A percentile compares a stretch with the other conserved stretches of the same genome.
Evolutionary conservation across 176 grass and related monocot species (phyloP).

Genomic region (Carex cristatella): DNA sequence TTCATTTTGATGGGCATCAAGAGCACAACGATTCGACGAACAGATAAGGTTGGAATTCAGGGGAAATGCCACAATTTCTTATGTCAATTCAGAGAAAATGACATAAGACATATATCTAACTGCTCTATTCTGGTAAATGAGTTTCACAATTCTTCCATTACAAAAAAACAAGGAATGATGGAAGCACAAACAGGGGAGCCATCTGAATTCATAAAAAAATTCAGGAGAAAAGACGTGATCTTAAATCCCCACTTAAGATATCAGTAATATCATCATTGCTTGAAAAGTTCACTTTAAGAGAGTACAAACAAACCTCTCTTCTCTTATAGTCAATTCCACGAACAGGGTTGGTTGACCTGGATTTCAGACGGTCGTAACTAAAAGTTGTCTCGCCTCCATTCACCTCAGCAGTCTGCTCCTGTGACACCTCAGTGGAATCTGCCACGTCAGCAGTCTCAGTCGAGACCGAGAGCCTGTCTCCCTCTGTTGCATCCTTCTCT

Average conservation of each 20-base stretch:
- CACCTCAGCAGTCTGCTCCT: conserved; percentile 46
- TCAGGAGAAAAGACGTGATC: background rate
- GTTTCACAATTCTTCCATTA: background rate
- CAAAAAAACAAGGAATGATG: background rate
- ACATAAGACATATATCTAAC: background rate
- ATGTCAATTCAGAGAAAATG: background rate
- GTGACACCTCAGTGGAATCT: conserved; percentile 35
- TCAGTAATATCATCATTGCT: conserved; percentile 8
- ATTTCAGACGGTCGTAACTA: conserved; percentile 74
- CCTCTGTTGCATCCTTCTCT: conserved; percentile 50
- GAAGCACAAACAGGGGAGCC: background rate
- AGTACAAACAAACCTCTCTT: conserved; percentile 66
- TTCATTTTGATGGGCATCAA: background rate
- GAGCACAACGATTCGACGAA: background rate
- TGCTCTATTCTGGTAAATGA: background rate
- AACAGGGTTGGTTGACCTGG: conserved; percentile 65
- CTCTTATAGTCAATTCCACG: conserved; percentile 85
- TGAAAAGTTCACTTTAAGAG: background rate
- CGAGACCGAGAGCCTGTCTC: conserved; percentile 28
- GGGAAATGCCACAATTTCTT: background rate
- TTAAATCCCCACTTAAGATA: background rate
- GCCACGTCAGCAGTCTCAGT: conserved; percentile 27
- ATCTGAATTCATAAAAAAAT: background rate
- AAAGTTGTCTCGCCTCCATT: conserved; percentile 63
- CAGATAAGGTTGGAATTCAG: too few relatives aligned